phyloP scores from a whole-genome alignment of 2,329 filamentous ascomycete species.

The Colletotrichum sp. region DNA sequence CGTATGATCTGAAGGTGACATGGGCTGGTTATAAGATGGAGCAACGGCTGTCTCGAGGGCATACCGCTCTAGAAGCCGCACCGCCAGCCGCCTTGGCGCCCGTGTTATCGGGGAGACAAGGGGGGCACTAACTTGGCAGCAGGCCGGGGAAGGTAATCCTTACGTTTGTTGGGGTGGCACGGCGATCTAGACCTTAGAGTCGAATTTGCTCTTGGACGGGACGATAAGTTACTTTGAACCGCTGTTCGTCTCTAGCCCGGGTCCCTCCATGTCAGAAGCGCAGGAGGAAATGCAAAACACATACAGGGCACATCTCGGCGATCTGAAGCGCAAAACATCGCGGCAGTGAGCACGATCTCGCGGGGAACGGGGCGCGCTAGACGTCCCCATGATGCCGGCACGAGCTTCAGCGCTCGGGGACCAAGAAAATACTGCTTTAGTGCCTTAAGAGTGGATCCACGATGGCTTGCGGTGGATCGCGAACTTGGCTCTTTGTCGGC shows the following conservation, averaged over 20 bases:
- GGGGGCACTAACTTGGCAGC: not conserved
- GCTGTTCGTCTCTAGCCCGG: not conserved
- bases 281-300: not conserved
- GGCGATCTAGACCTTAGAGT: not conserved
- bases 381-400: conserved; percentile 1
- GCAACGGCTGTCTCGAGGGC: conserved; percentile 9
- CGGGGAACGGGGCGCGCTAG: not conserved
- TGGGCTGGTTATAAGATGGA: not conserved
- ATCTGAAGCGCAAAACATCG: not conserved
- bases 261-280: not conserved
- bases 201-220: not conserved
- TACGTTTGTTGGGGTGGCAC: not conserved
- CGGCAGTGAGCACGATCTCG: not conserved
- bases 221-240: not conserved
- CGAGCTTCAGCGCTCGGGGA: not conserved
- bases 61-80: conserved; percentile 15
- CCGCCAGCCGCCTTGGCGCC: conserved; percentile 21
- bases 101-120: conserved; percentile 6
- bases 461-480: not conserved
- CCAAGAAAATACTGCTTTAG: not conserved
- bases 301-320: not conserved
- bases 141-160: not conserved
- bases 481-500: not conserved
- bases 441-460: conserved; percentile 1
- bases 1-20: not conserved